Conservation (phyloP, 148 eudicot genomes). For the Chenopodium formosanum region DNA sequence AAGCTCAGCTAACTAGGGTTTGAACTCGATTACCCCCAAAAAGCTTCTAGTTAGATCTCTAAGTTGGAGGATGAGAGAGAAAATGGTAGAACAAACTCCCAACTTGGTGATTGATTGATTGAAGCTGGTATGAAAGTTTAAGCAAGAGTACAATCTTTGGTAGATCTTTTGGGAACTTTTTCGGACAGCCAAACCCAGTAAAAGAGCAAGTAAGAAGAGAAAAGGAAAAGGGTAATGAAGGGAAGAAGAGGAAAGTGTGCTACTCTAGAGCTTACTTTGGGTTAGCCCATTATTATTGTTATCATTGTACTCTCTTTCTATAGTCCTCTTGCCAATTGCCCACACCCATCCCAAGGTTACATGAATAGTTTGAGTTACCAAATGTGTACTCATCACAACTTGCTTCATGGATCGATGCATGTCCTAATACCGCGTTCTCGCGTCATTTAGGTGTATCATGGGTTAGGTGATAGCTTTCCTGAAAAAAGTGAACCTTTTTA, state of each 20-base stretch:
- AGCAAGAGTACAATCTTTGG: background rate
- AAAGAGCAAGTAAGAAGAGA: background rate
- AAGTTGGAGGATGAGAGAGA: background rate
- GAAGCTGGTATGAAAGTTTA: conserved; percentile 11
- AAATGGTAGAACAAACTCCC: conserved; percentile 2
- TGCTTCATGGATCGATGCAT: too few relatives aligned
- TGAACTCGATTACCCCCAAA: background rate
- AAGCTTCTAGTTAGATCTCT: conserved; percentile 18
- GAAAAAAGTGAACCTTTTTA: too few relatives aligned
- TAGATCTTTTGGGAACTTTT: conserved; percentile 15
- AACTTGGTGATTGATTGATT: conserved; percentile 21
- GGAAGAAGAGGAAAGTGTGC: background rate
- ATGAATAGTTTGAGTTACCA: too few relatives aligned
- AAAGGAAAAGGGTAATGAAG: background rate
- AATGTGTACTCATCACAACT: too few relatives aligned
- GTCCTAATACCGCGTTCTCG: too few relatives aligned
- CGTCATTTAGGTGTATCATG: too few relatives aligned
- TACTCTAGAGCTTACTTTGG: too few relatives aligned
- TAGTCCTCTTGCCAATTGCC: too few relatives aligned
- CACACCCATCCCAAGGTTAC: too few relatives aligned
- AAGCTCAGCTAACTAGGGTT: conserved; percentile 25
- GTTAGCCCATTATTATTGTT: too few relatives aligned
- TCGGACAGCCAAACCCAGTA: background rate
- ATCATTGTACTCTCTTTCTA: too few relatives aligned
- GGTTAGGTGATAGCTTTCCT: too few relatives aligned